Percentiles rank a stretch among this genome's conserved stretches.
Evolutionary conservation across 1,284 basidiomycete genomes (phyloP).

Genomic region (Cronartium quercuum): DNA sequence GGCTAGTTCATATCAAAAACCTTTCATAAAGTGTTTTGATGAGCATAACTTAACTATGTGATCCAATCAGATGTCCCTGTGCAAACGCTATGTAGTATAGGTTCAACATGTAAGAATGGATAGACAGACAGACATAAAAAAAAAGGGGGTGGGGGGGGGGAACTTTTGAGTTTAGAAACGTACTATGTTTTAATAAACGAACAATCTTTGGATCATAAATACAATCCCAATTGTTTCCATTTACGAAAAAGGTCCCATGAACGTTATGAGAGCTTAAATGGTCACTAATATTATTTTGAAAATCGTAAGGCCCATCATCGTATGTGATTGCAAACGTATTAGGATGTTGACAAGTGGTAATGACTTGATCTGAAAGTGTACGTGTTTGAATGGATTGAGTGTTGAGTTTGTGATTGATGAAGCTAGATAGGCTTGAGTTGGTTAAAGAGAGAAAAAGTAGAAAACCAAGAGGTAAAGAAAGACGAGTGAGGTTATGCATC

Average conservation of each 20-base stretch:
- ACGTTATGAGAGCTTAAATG: not conserved
- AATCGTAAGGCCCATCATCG: not conserved
- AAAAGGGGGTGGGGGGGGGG: not conserved
- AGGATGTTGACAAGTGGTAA: not conserved
- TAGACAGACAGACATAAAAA: not conserved
- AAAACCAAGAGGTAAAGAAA: too few relatives aligned
- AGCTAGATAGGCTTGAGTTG: not conserved
- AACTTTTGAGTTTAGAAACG: too few relatives aligned
- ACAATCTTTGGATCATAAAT: not conserved
- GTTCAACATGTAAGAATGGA: not conserved
- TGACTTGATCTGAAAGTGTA: not conserved
- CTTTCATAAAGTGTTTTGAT: too few relatives aligned
- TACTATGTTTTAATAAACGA: not conserved
- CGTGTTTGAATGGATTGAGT: not conserved
- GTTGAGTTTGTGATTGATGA: not conserved
- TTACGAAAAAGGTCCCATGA: not conserved
- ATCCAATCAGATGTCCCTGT: not conserved
- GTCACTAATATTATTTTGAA: not conserved
- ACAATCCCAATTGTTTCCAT: not conserved
- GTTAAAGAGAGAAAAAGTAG: not conserved
- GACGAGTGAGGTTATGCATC: too few relatives aligned
- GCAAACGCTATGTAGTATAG: not conserved
- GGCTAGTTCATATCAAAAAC: too few relatives aligned
- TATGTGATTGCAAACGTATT: not conserved
- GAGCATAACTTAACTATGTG: not conserved